These are phyloP conservation scores for Steccherinum ochraceum DNA, from an alignment of 768 basidiomycete species.

Conservation along the genomic window DNA sequence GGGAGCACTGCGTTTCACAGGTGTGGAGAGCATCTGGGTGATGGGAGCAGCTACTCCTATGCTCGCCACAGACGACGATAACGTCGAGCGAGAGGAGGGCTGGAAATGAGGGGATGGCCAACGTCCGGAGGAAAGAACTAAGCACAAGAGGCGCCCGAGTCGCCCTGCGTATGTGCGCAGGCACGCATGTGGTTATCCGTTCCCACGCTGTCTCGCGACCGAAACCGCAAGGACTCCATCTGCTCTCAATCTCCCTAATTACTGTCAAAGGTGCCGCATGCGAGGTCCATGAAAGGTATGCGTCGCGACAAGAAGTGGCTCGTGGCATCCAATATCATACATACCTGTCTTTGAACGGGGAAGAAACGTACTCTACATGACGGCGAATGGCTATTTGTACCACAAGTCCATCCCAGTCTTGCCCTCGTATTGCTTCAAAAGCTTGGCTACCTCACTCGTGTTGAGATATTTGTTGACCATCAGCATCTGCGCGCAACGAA, in stretches of 20 bases:
- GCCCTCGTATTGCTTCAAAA: conserved; percentile 49
- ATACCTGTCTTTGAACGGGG: too few species aligned
- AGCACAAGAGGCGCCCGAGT: background rate
- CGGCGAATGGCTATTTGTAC: conserved; percentile 22
- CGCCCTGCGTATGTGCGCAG: background rate
- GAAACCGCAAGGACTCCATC: too few species aligned
- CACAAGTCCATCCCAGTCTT: conserved; percentile 42
- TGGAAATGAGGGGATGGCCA: background rate
- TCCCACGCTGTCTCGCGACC: background rate
- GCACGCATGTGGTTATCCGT: too few species aligned
- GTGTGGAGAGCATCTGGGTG: background rate
- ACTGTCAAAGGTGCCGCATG: too few species aligned
- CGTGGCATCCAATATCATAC: too few species aligned
- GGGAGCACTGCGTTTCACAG: conserved; percentile 53
- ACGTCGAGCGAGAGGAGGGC: too few species aligned
- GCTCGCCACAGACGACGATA: too few species aligned
- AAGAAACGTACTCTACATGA: too few species aligned
- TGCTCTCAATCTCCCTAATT: too few species aligned
- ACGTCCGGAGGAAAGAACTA: too few species aligned
- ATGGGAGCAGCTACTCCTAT: background rate
- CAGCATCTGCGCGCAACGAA: conserved; percentile 54
- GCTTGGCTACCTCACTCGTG: conserved; percentile 39
- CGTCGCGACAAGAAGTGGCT: too few species aligned
- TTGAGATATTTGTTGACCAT: conserved; percentile 48
- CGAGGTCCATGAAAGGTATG: too few species aligned